Conservation (phyloP, 441 rosid genomes). For the Bruguiera hainesii region DNA sequence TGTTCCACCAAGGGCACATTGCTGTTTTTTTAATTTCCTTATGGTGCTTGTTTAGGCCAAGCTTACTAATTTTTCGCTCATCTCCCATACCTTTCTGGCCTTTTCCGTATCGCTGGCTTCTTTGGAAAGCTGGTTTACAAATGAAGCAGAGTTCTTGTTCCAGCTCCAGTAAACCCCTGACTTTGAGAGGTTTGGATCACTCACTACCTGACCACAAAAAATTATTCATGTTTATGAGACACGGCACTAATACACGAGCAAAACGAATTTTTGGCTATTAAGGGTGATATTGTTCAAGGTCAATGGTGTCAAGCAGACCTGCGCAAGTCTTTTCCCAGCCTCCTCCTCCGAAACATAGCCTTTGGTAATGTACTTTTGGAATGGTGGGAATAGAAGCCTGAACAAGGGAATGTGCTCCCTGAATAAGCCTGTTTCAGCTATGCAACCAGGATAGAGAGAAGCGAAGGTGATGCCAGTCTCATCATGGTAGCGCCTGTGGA, state of each 20-base stretch:
- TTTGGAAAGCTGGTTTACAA: constrained; percentile 75
- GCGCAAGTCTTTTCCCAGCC: constrained; percentile 90
- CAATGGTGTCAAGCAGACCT: constrained; percentile 31
- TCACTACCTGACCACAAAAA: constrained; percentile 53
- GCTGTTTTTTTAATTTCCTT: neutral
- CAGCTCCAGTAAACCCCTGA: constrained; percentile 98
- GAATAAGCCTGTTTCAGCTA: constrained; percentile 89
- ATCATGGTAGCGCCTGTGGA: constrained; percentile 78
- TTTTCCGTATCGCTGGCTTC: constrained; percentile 90
- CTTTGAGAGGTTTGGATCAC: constrained; percentile 70
- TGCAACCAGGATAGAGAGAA: constrained; percentile 95
- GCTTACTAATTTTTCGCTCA: constrained; percentile 87
- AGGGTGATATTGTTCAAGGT: neutral
- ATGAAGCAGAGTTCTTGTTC: constrained; percentile 85
- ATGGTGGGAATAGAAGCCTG: constrained; percentile 80
- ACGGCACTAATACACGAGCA: neutral
- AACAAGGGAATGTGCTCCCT: constrained; percentile 81
- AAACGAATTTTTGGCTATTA: neutral
- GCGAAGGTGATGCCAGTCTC: constrained; percentile 78
- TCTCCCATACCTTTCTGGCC: constrained; percentile 80
- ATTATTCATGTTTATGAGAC: neutral
- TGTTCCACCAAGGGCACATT: no score
- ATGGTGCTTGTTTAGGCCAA: constrained; percentile 38
- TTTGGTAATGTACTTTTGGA: constrained; percentile 90
- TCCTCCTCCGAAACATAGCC: constrained; percentile 91